A percentile compares a stretch with the other conserved stretches of the same genome.
Conservation (phyloP, 1,284 basidiomycete genomes). For the Rhodotorula mucilaginosa region DNA sequence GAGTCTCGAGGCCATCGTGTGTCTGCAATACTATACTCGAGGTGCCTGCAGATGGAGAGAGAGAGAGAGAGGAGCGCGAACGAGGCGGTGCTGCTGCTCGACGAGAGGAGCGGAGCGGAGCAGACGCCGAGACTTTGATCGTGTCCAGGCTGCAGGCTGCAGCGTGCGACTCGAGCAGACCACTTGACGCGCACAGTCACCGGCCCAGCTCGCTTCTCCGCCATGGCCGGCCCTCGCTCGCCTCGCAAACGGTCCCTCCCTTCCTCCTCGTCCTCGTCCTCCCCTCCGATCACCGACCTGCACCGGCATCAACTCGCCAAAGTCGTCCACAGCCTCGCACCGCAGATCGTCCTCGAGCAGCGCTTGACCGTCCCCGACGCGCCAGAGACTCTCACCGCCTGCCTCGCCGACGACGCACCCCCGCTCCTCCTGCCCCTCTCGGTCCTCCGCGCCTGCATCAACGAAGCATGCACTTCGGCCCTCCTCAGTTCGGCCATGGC, state of each 20-base stretch:
- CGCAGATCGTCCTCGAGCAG: conserved; percentile 18
- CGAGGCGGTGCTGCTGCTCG: not conserved
- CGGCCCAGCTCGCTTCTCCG: no score
- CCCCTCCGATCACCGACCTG: not conserved
- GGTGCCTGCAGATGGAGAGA: no score
- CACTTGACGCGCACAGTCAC: no score
- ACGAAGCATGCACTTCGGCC: conserved; percentile 26
- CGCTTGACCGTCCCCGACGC: conserved; percentile 5
- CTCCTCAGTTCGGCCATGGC: conserved; percentile 20
- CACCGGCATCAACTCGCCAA: conserved; percentile 13
- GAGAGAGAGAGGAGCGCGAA: no score
- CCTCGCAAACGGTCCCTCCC: no score
- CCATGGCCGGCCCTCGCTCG: no score
- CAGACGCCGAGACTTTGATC: no score
- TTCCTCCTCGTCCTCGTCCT: no score
- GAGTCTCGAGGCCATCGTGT: conserved; percentile 10
- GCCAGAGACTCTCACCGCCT: conserved; percentile 1
- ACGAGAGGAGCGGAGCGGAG: no score
- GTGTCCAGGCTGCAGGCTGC: no score
- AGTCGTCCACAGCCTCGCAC: conserved; percentile 20
- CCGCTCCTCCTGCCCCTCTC: not conserved
- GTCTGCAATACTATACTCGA: not conserved
- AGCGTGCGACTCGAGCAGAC: no score
- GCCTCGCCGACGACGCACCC: not conserved
- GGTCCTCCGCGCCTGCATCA: conserved; percentile 23